phyloP scores from a whole-genome alignment of 805 yeast genomes.

The Tetrapisispora arboricola region DNA sequence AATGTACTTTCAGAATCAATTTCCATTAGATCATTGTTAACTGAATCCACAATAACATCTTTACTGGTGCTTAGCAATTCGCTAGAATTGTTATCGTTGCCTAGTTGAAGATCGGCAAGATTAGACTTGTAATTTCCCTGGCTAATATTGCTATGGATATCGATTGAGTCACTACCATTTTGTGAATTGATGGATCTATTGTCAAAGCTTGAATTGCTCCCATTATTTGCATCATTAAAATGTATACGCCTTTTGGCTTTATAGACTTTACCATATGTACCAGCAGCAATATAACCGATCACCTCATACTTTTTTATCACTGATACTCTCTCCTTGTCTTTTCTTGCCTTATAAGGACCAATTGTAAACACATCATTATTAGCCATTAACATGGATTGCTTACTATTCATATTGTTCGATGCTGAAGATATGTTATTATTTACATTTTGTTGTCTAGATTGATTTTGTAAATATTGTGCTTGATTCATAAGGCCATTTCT shows the following conservation, averaged over 20 bases:
- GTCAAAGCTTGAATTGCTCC: neutral
- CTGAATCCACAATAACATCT: no score
- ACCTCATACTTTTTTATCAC: constrained; percentile 82
- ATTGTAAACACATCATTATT: constrained; percentile 44
- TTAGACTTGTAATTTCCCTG: neutral
- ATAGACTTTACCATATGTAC: constrained; percentile 95
- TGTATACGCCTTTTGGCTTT: constrained; percentile 47
- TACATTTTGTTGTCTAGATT: constrained; percentile 5
- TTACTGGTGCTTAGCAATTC: no score
- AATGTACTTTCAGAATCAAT: neutral
- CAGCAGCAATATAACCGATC: constrained; percentile 94
- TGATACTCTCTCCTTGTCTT: constrained; percentile 55
- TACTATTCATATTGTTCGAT: constrained; percentile 17
- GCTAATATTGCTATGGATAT: neutral
- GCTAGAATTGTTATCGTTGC: no score
- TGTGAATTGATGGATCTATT: neutral
- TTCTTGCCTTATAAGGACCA: constrained; percentile 49
- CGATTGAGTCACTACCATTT: neutral
- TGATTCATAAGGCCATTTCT: neutral
- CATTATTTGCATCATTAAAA: constrained; percentile 17
- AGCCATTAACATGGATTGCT: constrained; percentile 43
- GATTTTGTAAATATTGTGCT: constrained; percentile 2
- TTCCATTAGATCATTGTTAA: neutral
- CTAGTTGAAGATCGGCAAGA: no score
- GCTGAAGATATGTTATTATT: constrained; percentile 4